A percentile compares a stretch with the other conserved stretches of the same genome.
These are phyloP conservation scores for Hypoxylon sp. DNA, from an alignment of 2,329 filamentous ascomycete genomes.

Conservation along the genomic window DNA sequence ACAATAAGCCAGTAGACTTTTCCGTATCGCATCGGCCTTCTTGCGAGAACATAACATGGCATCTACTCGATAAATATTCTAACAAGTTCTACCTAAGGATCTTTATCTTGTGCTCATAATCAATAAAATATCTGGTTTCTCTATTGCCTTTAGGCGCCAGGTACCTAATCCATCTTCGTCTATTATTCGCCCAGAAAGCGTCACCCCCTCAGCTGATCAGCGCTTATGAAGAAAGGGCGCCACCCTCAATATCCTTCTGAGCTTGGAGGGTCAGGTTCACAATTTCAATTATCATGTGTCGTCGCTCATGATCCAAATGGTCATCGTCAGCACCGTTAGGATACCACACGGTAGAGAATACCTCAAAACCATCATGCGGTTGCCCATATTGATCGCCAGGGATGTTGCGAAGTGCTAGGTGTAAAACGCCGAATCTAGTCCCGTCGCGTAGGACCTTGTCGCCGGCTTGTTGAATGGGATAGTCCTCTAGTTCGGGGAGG, in stretches of 20 bases:
- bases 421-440: slow-evolving; percentile 32
- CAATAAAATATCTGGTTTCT: too few relatives aligned
- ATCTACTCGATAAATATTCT: too few relatives aligned
- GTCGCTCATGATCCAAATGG: slow-evolving; percentile 28
- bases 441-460: slow-evolving; percentile 40
- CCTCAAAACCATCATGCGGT: slow-evolving; percentile 31
- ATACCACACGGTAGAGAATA: slow-evolving; percentile 37
- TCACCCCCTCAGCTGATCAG: background rate
- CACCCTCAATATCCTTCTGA: slow-evolving; percentile 27
- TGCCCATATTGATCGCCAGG: slow-evolving; percentile 26
- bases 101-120: too few relatives aligned
- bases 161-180: background rate
- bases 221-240: background rate
- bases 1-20: background rate
- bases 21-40: background rate
- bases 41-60: background rate
- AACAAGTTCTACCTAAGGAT: too few relatives aligned
- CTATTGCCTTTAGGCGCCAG: too few relatives aligned
- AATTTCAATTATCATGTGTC: slow-evolving; percentile 39
- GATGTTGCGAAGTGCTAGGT: slow-evolving; percentile 35
- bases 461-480: slow-evolving; percentile 48
- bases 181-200: background rate
- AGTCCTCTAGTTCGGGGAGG: slow-evolving; percentile 49
- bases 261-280: slow-evolving; percentile 39
- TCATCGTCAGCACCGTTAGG: slow-evolving; percentile 29